Evolutionary conservation across 805 yeast species (phyloP), one percentile per base, ranked within the genome.

Genomic region (Nadsonia fulvescens): DNA sequence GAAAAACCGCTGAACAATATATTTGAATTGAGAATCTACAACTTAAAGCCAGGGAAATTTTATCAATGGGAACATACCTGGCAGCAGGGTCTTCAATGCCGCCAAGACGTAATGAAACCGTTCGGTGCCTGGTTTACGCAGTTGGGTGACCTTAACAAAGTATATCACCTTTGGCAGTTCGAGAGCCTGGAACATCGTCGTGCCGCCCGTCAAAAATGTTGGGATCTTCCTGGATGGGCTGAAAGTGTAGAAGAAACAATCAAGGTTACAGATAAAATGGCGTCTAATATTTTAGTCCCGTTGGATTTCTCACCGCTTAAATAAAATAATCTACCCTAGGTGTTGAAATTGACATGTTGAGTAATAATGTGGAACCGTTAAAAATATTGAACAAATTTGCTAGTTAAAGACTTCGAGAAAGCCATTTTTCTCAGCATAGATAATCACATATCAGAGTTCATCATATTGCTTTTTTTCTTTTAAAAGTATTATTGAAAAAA

Each of bases 81-180:
- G 61, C 40, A 46, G 18, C 37, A 43, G 31, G 61, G 61, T 5
- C 37, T 54, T 14, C 54, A 54, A 34, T 49, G 43, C 34, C 50
- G 61, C n/a, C 39, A 54, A n/a, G 48, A 55, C 32, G 61, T 54
- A 12, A 54, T 54, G 61, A 59, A 55, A 41, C 61, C 61, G 1
- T 59, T 54, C 2, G 61, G 61, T 4, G 61, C 61, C 5, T 54
- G 61, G 61, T 54, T 55, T 37, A 36, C 52, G 14, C 53, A 51
- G 32, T 34, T 54, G 15, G 61, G 61, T 5, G 33, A 39, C 4
- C 40, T 54, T n/a, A 55, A 54, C 37, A 38, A 49, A 11, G 61
- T 54, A 5, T 52, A 54, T 30, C 61, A 54, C 27, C 34, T 54
- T 22, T 54, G 61, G 61, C 61, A 54, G 40, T 54, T 54, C 39